Percentiles rank a stretch among this genome's conserved stretches.
Conservation (phyloP, 371 early-diverging fungal genomes). For the Syncephalastrum sp. region DNA sequence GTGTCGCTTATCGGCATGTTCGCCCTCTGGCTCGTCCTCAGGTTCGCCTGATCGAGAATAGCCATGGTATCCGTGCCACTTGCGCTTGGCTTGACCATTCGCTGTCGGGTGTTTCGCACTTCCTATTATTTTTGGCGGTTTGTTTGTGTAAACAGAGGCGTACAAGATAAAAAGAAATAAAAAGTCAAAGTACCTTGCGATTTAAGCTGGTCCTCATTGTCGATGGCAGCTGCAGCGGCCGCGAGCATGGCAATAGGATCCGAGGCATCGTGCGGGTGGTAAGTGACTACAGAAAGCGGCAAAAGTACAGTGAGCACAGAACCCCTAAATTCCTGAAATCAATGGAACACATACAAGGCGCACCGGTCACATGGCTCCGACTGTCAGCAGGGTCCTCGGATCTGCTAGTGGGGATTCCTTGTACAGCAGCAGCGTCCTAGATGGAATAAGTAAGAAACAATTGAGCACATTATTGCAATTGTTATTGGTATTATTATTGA, state of each 20-base stretch:
- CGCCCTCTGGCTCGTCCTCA: constrained; percentile 1
- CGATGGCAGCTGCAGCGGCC: constrained; percentile 46
- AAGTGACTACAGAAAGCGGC: background rate
- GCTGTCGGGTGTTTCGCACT: too few species aligned
- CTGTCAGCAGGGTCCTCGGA: too few species aligned
- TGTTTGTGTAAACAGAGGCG: too few species aligned
- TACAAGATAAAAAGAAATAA: too few species aligned
- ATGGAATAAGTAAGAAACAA: too few species aligned
- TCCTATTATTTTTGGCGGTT: too few species aligned
- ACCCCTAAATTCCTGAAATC: background rate
- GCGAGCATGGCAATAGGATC: constrained; percentile 47
- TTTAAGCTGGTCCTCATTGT: constrained; percentile 18
- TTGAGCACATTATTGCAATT: too few species aligned
- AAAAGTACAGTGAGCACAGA: background rate
- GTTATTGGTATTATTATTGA: too few species aligned
- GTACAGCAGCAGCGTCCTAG: too few species aligned
- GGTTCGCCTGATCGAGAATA: background rate
- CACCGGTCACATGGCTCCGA: too few species aligned
- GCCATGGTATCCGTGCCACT: constrained; percentile 11
- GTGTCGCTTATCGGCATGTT: constrained; percentile 1
- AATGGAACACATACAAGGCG: background rate
- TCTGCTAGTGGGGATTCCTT: too few species aligned
- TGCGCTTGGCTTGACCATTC: constrained; percentile 4
- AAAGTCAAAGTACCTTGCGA: too few species aligned
- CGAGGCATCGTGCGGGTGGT: constrained; percentile 4